These are phyloP conservation scores for Alternaria incomplexa DNA, from an alignment of 2,329 filamentous ascomycete species.

Conservation along the genomic window DNA sequence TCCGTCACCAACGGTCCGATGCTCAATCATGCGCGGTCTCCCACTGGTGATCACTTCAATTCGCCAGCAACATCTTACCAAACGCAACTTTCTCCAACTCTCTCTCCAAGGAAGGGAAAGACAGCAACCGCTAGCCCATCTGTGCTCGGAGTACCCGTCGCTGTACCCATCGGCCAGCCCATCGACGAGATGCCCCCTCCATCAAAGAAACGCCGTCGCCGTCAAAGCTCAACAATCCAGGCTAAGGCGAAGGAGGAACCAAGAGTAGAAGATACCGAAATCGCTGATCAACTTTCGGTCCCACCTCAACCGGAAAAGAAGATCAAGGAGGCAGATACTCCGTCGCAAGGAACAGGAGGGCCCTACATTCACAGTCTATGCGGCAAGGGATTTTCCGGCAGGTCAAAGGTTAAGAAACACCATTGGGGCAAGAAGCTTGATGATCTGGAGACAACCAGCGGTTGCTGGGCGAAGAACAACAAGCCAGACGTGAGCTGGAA, in stretches of 20 bases:
- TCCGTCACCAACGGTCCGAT: background rate
- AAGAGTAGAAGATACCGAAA: background rate
- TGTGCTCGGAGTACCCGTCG: constrained; percentile 6
- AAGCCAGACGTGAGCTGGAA: constrained; percentile 41
- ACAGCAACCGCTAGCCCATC: constrained; percentile 2
- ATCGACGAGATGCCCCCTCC: constrained; percentile 17
- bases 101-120: background rate
- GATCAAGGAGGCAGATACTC: background rate
- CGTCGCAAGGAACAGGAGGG: background rate
- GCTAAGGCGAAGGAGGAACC: background rate
- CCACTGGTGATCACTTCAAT: background rate
- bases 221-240: background rate
- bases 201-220: background rate
- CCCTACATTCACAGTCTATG: constrained; percentile 39
- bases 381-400: constrained; percentile 32
- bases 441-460: constrained; percentile 32
- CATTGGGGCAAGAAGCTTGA: constrained; percentile 38
- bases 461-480: constrained; percentile 41
- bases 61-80: background rate
- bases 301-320: background rate
- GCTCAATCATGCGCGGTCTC: background rate
- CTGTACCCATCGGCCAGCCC: constrained; percentile 11
- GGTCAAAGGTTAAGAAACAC: constrained; percentile 41
- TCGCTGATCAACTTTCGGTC: background rate
- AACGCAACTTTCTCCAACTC: background rate